These are phyloP conservation scores for Onygenales sp. DNA, from an alignment of 2,329 filamentous ascomycete species.

Conservation along the genomic window DNA sequence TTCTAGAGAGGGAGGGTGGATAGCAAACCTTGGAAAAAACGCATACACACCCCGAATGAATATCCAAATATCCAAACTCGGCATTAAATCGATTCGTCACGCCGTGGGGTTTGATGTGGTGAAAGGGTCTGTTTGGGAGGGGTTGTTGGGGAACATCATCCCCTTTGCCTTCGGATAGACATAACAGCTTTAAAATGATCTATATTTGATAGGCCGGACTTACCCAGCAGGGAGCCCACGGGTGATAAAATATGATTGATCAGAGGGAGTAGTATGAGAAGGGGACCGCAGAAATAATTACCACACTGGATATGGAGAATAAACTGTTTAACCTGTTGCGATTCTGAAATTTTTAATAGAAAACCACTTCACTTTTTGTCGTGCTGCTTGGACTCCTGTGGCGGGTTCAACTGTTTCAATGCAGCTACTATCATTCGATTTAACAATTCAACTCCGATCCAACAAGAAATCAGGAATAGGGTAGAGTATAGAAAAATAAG, in stretches of 20 bases:
- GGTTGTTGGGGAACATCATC: too few species aligned
- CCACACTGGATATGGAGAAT: slow-evolving; percentile 24
- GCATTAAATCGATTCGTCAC: slow-evolving; percentile 16
- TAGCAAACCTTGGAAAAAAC: too few species aligned
- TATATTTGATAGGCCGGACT: slow-evolving; percentile 2
- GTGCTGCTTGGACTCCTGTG: neutral
- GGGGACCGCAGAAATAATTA: slow-evolving; percentile 42
- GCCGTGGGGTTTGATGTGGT: slow-evolving; percentile 56
- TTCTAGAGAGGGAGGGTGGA: too few species aligned
- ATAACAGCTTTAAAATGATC: too few species aligned
- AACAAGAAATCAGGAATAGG: too few species aligned
- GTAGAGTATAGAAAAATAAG: neutral
- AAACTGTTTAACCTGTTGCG: neutral
- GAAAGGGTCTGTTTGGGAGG: slow-evolving; percentile 36
- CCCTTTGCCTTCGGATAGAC: too few species aligned
- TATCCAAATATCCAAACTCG: too few species aligned
- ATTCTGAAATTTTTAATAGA: neutral
- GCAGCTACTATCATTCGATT: too few species aligned
- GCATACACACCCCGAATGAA: too few species aligned
- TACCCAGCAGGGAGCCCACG: slow-evolving; percentile 46
- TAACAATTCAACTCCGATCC: too few species aligned
- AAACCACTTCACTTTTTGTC: neutral
- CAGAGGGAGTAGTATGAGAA: slow-evolving; percentile 50
- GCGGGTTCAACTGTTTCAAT: too few species aligned
- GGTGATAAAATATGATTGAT: slow-evolving; percentile 54